phyloP scores from a whole-genome alignment of 1,284 basidiomycete genomes.

The Ganoderma boninense region DNA sequence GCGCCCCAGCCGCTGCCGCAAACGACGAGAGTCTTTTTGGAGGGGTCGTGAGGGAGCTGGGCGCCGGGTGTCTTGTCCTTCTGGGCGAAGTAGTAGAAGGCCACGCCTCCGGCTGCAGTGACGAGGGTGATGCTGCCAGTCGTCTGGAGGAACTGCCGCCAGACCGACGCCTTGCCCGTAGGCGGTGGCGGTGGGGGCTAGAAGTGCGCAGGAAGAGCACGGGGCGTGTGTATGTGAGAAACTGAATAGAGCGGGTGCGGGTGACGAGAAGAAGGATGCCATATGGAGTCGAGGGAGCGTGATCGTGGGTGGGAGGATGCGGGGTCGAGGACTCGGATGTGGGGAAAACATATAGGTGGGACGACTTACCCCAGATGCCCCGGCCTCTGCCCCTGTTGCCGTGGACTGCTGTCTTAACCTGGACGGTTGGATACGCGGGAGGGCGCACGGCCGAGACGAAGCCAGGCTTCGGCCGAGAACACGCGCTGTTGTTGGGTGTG shows the following conservation, averaged over 20 bases:
- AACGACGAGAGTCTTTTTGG: slow-evolving; percentile 93
- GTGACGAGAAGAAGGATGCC: slow-evolving; percentile 6
- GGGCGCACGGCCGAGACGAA: slow-evolving; percentile 36
- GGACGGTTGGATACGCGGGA: slow-evolving; percentile 31
- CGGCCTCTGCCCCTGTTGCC: slow-evolving; percentile 24
- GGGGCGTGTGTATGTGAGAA: slow-evolving; percentile 16
- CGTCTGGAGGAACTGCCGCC: slow-evolving; percentile 69
- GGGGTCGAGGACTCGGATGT: slow-evolving; percentile 4
- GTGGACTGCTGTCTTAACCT: slow-evolving; percentile 35
- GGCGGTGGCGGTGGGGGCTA: slow-evolving; percentile 27
- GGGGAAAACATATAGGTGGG: neutral
- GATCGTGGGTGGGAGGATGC: neutral
- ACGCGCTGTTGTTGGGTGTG: slow-evolving; percentile 33
- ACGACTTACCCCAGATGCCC: slow-evolving; percentile 35
- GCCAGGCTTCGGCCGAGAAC: slow-evolving; percentile 42
- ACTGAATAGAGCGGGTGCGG: neutral
- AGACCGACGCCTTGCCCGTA: slow-evolving; percentile 50
- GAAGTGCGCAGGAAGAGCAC: slow-evolving; percentile 7
- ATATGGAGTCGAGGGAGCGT: neutral
- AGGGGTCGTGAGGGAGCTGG: slow-evolving; percentile 88
- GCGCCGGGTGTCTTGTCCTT: slow-evolving; percentile 80
- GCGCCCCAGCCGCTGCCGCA: slow-evolving; percentile 97
- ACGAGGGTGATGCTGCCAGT: slow-evolving; percentile 79
- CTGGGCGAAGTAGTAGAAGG: slow-evolving; percentile 83
- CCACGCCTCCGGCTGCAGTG: slow-evolving; percentile 63